Evolutionary conservation across 495 filamentous ascomycete species (phyloP).

Genomic region (Aspergillus sclerotioniger): DNA sequence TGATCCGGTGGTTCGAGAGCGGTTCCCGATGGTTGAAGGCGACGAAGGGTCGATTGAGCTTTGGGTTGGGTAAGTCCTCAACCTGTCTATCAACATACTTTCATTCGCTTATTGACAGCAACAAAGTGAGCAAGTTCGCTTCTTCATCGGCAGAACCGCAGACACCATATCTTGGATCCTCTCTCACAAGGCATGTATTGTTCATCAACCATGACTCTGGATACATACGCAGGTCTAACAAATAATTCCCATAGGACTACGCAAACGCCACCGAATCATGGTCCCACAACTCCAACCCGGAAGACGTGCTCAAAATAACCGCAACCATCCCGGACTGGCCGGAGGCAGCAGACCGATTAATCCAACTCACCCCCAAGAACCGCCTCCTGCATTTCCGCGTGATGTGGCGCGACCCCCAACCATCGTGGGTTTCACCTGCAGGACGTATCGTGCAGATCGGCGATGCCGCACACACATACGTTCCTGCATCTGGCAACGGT

Average conservation of each 20-base stretch:
- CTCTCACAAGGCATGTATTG: not conserved
- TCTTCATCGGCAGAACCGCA: not conserved
- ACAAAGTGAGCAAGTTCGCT: not conserved
- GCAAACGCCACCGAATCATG: conserved; percentile 42
- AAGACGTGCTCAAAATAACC: conserved; percentile 37
- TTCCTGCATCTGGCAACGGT: conserved; percentile 66
- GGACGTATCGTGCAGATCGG: conserved; percentile 61
- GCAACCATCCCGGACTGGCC: not conserved
- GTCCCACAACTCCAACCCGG: conserved; percentile 49
- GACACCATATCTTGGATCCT: not conserved
- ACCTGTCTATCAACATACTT: not conserved
- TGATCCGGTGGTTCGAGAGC: conserved; percentile 12
- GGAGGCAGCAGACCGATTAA: not conserved
- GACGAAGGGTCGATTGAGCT: not conserved
- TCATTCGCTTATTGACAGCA: not conserved
- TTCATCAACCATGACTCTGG: not conserved
- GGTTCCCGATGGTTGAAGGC: conserved; percentile 9
- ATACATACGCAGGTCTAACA: conserved; percentile 2
- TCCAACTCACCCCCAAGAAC: not conserved
- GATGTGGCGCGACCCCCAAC: conserved; percentile 59
- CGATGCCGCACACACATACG: conserved; percentile 69
- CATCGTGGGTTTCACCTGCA: conserved; percentile 57
- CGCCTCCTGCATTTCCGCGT: not conserved
- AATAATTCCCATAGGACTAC: not conserved
- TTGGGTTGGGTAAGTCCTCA: not conserved